A percentile compares a stretch with the other conserved stretches of the same genome.
These are phyloP conservation scores for Epichloe hybrida DNA, from an alignment of 2,329 filamentous ascomycete genomes.

Conservation along the genomic window DNA sequence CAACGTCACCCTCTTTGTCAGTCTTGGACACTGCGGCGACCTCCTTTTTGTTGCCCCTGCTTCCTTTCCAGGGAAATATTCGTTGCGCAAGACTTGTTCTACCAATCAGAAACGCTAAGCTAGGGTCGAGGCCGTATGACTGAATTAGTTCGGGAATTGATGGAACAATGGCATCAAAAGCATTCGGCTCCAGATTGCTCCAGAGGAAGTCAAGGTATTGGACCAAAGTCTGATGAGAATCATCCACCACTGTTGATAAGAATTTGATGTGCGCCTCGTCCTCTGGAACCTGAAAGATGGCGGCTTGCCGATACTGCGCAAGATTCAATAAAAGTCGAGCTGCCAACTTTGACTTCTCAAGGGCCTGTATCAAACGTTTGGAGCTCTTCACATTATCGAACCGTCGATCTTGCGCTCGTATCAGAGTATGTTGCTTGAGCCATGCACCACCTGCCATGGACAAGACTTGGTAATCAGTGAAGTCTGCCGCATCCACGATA, in stretches of 20 bases:
- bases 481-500: slow-evolving; percentile 72
- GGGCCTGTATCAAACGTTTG: slow-evolving; percentile 63
- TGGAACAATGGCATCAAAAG: slow-evolving; percentile 71
- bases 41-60: slow-evolving; percentile 17
- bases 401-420: slow-evolving; percentile 68
- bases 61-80: slow-evolving; percentile 32
- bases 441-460: slow-evolving; percentile 79
- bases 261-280: slow-evolving; percentile 75
- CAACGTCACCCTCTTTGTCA: slow-evolving; percentile 45
- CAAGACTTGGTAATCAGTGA: slow-evolving; percentile 75
- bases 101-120: slow-evolving; percentile 73
- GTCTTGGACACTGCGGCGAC: slow-evolving; percentile 13
- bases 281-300: slow-evolving; percentile 61
- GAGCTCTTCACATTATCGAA: slow-evolving; percentile 64
- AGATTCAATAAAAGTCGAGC: slow-evolving; percentile 79
- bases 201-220: slow-evolving; percentile 86
- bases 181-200: slow-evolving; percentile 58
- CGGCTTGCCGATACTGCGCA: slow-evolving; percentile 80
- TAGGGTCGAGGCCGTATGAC: slow-evolving; percentile 67
- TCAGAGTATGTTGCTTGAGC: slow-evolving; percentile 66
- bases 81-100: slow-evolving; percentile 59
- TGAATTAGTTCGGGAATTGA: slow-evolving; percentile 58
- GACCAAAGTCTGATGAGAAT: slow-evolving; percentile 70
- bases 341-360: slow-evolving; percentile 66
- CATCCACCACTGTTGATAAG: slow-evolving; percentile 76